phyloP scores from a whole-genome alignment of 306 rosid species.

The Acacia crassicarpa region DNA sequence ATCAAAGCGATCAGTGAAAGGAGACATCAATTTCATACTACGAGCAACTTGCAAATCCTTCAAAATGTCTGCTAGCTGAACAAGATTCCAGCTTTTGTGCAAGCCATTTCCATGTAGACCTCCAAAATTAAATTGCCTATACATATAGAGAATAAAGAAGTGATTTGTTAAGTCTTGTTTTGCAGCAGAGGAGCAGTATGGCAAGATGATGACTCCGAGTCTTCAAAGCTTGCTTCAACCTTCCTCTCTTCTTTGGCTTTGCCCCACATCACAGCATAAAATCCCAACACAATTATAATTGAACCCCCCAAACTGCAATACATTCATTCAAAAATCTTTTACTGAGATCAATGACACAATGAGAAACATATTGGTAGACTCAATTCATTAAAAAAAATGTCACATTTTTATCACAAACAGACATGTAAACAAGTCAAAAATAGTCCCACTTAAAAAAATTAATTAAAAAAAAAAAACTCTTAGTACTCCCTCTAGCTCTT shows the following conservation, averaged over 20 bases:
- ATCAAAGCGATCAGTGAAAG: neutral
- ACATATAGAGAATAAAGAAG: neutral
- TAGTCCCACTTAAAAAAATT: no score
- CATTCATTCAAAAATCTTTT: neutral
- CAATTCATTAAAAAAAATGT: neutral
- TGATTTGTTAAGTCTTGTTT: slow-evolving; percentile 12
- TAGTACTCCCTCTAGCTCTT: no score
- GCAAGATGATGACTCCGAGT: neutral
- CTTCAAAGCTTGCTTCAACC: neutral
- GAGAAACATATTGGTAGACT: neutral
- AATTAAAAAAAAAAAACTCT: no score
- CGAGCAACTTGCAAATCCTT: neutral
- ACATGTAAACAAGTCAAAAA: neutral
- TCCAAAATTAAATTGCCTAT: neutral
- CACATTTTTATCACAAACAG: neutral
- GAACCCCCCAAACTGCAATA: slow-evolving; percentile 49
- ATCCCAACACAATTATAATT: slow-evolving; percentile 45
- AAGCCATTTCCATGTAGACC: neutral
- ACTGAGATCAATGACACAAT: neutral
- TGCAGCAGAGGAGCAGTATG: slow-evolving; percentile 46
- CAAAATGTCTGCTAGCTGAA: neutral
- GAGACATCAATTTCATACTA: neutral
- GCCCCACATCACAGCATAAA: slow-evolving; percentile 55
- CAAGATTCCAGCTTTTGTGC: neutral
- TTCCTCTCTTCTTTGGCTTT: slow-evolving; percentile 44